A percentile compares a stretch with the other conserved stretches of the same genome.
Conservation (phyloP, 192 early-diverging fungal genomes). For the Coemansia sp. region DNA sequence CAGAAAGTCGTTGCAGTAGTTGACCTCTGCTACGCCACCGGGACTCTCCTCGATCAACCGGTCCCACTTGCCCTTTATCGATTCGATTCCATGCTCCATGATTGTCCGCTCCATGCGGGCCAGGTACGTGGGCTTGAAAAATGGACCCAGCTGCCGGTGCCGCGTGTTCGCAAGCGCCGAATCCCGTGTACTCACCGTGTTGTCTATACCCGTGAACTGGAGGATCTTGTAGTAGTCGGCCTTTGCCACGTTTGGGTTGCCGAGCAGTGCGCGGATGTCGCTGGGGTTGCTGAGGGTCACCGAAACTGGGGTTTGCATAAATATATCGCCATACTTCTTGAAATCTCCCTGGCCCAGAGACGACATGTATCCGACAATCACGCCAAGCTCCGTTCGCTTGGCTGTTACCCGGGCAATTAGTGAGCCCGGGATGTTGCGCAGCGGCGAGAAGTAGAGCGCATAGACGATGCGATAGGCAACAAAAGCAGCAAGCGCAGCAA, state of each 20-base stretch:
- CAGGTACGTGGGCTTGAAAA: constrained; percentile 28
- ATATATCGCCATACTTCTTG: constrained; percentile 29
- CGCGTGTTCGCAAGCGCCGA: constrained; percentile 27
- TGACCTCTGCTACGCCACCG: constrained; percentile 26
- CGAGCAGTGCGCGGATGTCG: constrained; percentile 24
- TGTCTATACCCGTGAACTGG: constrained; percentile 39
- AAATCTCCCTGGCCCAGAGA: constrained; percentile 13
- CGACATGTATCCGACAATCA: constrained; percentile 14
- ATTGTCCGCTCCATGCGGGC: constrained; percentile 37
- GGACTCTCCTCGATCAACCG: constrained; percentile 4
- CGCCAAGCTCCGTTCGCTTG: constrained; percentile 4
- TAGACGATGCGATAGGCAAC: constrained; percentile 1
- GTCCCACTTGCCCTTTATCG: constrained; percentile 37
- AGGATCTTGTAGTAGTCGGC: constrained; percentile 24
- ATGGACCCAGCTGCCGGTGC: constrained; percentile 37
- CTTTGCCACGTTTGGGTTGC: constrained; percentile 15
- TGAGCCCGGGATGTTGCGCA: constrained; percentile 30
- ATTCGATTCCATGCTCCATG: constrained; percentile 28
- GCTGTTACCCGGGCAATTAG: constrained; percentile 17
- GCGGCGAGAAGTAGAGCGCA: constrained; percentile 22
- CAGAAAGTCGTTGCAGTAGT: constrained; percentile 36
- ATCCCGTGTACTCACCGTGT: constrained; percentile 35
- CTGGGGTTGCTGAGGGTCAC: constrained; percentile 27
- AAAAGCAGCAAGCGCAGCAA: not conserved
- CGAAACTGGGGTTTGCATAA: constrained; percentile 9